A percentile compares a stretch with the other conserved stretches of the same genome.
Conservation (phyloP, 805 yeast genomes). For the Candida andamanensis region DNA sequence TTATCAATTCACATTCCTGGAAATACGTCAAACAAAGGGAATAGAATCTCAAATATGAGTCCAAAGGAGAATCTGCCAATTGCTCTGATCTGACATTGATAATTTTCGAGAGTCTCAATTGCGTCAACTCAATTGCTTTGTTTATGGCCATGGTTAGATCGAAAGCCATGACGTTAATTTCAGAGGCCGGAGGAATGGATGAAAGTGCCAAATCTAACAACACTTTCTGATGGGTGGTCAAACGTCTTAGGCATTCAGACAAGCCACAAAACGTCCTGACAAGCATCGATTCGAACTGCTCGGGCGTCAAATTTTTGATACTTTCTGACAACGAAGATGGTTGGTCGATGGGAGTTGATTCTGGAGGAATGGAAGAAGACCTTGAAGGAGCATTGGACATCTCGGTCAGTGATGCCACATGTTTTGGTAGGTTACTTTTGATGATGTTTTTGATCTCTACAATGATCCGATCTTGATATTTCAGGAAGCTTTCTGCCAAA, state of each 20-base stretch:
- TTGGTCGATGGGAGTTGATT: slow-evolving; percentile 13
- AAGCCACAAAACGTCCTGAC: slow-evolving; percentile 53
- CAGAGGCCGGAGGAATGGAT: slow-evolving; percentile 18
- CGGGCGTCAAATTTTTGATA: slow-evolving; percentile 63
- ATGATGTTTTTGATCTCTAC: slow-evolving; percentile 71
- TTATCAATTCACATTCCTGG: slow-evolving; percentile 76
- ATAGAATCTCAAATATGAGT: slow-evolving; percentile 64
- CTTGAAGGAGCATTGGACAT: slow-evolving; percentile 24
- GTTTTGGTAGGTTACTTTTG: slow-evolving; percentile 54
- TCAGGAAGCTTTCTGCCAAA: slow-evolving; percentile 53
- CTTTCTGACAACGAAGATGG: slow-evolving; percentile 23
- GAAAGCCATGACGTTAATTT: slow-evolving; percentile 47
- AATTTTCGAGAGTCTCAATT: slow-evolving; percentile 71
- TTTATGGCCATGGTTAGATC: slow-evolving; percentile 65
- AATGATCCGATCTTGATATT: slow-evolving; percentile 64
- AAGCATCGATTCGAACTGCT: slow-evolving; percentile 72
- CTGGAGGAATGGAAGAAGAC: slow-evolving; percentile 24
- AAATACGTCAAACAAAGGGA: slow-evolving; percentile 64
- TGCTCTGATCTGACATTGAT: slow-evolving; percentile 73
- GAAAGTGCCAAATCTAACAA: slow-evolving; percentile 62
- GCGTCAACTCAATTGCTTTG: slow-evolving; percentile 65
- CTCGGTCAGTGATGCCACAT: slow-evolving; percentile 14
- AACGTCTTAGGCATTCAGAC: slow-evolving; percentile 68
- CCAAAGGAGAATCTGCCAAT: slow-evolving; percentile 50
- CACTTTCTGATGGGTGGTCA: slow-evolving; percentile 74